Base-by-base conservation (phyloP, 1,284 basidiomycete species). In the Ceratobasidium sp. region DNA sequence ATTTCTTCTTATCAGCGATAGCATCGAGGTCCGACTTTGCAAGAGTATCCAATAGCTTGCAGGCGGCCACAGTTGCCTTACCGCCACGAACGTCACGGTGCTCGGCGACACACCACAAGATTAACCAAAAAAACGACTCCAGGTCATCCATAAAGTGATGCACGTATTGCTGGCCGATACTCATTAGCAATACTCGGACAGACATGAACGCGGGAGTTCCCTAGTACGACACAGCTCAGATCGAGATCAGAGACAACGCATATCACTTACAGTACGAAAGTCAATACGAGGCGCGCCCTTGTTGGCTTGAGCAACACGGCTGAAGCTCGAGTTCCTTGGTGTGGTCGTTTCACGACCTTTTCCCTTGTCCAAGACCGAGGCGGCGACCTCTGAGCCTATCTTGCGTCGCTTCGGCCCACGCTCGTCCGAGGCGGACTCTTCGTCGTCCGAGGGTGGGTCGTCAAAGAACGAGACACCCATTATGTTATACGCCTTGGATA, bases 111-210 rank as follows among this genome's bases (percentile, higher is more conserved):
- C 51, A 71, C 55, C 53, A 56, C 5, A 71, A 10, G 20, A 71
- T 53, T 23, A 71, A 26, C 68, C 68, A 71, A n/a, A 71, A 71
- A 28, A 71, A 71, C 5, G 68, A 71, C n/a, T 71, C 53, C 9
- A 71, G 53, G 40, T 71, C 68, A 40, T 71, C 68, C 18, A 71
- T 42, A 44, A 53, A 71, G 39, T 33, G 53, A 39, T 71, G 68
- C 28, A 33, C 51, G 55, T 56, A 71, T 7, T 33, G 60, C 9
- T 26, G 49, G n/a, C 71, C 71, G 33, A 26, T 39, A 20, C 33
- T 53, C 28, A 42, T 56, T 1, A 15, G 5, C 3, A 58, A 39
- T 7, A 71, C 39, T 7, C 53, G 68, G 20, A 58, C 53, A 20
- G 68, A 71, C 68, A 58, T 71, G 18, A 55, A 71, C 12, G 51